Base-by-base conservation (phyloP, 192 early-diverging fungal species). In the Coemansia sp. region DNA sequence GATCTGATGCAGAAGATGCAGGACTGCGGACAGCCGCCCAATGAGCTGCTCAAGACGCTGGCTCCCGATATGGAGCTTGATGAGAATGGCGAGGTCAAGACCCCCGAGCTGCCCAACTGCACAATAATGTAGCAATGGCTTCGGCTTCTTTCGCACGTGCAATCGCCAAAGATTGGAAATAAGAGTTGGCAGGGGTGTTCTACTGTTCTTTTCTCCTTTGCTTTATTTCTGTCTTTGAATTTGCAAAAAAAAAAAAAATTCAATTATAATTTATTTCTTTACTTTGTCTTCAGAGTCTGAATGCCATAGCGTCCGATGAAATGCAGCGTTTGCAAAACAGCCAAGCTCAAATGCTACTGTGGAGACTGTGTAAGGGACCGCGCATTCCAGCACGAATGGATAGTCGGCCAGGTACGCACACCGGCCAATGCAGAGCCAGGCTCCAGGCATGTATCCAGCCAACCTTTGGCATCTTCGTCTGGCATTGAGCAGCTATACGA, bases 1-100 rank as follows among this genome's bases (percentile, higher is more conserved):
- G 92, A 94, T 55, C 86, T 99, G 61, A 97, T 99, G 97, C 90
- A 94, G 81, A 80, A 95, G 88, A 96, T 99, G 92, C 96, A 99
- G 89, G 94, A 95, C 43, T 89, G 87, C 51, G 98, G 98, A 36
- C 94, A 98, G 69, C 98, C 98, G 21, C 98, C 98, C 6, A 86
- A 90, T 45, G 94, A 90, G 61, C 85, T 99, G 21, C 73, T 99
- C 64, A 89, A 93, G 66, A 91, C 94, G 33, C 75, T 99, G 68
- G 93, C 94, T 18, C 97, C 97, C 12, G 97, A 92, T 39, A 85
- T 95, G 85, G 90, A 95, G 53, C 68, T 96, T 51, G 94, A 92
- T 66, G 76, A 88, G 41, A 87, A 88, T 61, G 92, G 90, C 36
- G 68, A 90, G 45, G 88, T 91, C 62, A 85, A 89, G 61, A 63